Percentiles rank a stretch among this genome's conserved stretches.
These are phyloP conservation scores for Parasitella parasitica DNA, from an alignment of 371 early-diverging fungal species.

Conservation along the genomic window DNA sequence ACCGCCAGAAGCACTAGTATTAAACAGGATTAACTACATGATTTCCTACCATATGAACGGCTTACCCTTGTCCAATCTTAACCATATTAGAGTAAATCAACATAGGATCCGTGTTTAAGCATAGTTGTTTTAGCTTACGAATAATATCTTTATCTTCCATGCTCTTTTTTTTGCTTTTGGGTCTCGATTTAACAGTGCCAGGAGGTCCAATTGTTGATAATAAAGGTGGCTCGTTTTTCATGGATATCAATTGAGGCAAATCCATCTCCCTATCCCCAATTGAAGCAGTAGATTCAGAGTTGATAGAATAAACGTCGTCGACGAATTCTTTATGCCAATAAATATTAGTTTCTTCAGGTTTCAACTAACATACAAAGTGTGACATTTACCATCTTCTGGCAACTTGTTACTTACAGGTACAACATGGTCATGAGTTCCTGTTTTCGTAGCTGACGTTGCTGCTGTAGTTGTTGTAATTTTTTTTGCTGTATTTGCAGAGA, in stretches of 20 bases:
- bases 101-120: slow-evolving; percentile 21
- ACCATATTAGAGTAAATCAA: slow-evolving; percentile 74
- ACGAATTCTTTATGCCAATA: slow-evolving; percentile 2
- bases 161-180: slow-evolving; percentile 35
- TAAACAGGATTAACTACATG: not conserved
- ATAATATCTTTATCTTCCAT: slow-evolving; percentile 72
- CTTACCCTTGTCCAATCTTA: slow-evolving; percentile 95
- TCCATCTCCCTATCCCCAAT: not conserved
- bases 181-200: slow-evolving; percentile 25
- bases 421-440: not conserved
- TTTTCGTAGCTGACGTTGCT: no score
- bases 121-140: slow-evolving; percentile 53
- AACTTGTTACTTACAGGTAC: not conserved
- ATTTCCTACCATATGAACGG: not conserved
- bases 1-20: slow-evolving; percentile 86
- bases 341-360: not conserved
- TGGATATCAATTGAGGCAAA: not conserved
- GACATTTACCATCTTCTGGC: slow-evolving; percentile 11
- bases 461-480: not conserved
- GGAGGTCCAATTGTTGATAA: not conserved
- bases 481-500: not conserved
- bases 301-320: slow-evolving; percentile 14
- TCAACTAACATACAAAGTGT: not conserved
- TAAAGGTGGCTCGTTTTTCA: not conserved
- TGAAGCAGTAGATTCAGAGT: slow-evolving; percentile 16